Percentiles rank a stretch among this genome's conserved stretches.
These are phyloP conservation scores for Rehmannia glutinosa DNA, from an alignment of 257 asterid species.

Conservation along the genomic window DNA sequence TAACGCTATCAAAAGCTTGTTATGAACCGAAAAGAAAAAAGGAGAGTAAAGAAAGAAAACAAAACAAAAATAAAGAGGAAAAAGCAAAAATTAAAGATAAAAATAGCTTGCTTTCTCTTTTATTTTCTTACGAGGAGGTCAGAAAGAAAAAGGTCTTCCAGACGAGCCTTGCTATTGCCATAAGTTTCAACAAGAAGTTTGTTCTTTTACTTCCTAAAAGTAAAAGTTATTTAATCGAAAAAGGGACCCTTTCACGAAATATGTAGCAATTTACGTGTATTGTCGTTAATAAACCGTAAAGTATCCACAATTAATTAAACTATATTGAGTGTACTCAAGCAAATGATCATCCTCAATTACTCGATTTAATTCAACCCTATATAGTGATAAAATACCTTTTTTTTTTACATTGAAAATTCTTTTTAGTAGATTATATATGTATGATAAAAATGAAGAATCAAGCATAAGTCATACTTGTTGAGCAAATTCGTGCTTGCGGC, in stretches of 20 bases:
- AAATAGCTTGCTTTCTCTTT: conserved; percentile 40
- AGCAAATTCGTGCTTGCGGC: too few species aligned
- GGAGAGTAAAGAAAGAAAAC: conserved; percentile 1
- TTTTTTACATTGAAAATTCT: too few species aligned
- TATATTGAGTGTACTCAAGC: not conserved
- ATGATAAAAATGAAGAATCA: too few species aligned
- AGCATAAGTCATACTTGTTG: too few species aligned
- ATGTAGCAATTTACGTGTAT: too few species aligned
- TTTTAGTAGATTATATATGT: too few species aligned
- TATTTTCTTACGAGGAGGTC: conserved; percentile 31
- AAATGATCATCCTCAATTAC: not conserved
- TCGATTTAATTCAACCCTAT: not conserved
- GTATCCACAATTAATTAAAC: too few species aligned
- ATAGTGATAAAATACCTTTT: too few species aligned
- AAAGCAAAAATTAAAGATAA: conserved; percentile 36
- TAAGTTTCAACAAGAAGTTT: conserved; percentile 5
- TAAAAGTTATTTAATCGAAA: not conserved
- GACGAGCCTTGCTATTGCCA: conserved; percentile 5
- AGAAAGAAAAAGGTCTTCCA: conserved; percentile 7
- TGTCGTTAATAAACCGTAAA: not conserved
- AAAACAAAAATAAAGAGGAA: too few species aligned
- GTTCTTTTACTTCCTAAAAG: not conserved
- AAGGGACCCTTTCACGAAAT: not conserved
- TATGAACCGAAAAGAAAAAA: not conserved
- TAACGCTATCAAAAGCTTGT: too few species aligned